Conservation (phyloP, 1,284 basidiomycete genomes). For the Sanguinoderma infundibulare region DNA sequence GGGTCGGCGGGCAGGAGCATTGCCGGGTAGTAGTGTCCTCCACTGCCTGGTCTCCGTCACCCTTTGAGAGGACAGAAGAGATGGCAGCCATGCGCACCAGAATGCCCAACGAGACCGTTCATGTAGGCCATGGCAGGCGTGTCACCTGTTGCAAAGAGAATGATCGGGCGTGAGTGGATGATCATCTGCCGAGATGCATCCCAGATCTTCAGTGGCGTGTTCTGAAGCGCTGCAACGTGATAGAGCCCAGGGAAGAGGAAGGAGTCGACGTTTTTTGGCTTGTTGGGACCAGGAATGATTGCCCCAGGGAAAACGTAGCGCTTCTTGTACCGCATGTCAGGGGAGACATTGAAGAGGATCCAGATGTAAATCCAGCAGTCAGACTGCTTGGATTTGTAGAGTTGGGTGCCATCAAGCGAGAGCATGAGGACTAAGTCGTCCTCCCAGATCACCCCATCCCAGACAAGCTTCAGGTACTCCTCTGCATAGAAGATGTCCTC, state of each 20-base stretch:
- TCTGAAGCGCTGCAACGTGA: constrained; percentile 26
- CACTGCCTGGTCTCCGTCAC: constrained; percentile 32
- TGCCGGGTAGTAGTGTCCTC: constrained; percentile 37
- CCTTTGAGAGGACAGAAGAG: constrained; percentile 38
- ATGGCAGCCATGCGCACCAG: constrained; percentile 39
- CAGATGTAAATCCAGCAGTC: constrained; percentile 38
- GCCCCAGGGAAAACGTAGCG: constrained; percentile 26
- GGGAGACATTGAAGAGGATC: constrained; percentile 27
- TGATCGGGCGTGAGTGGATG: constrained; percentile 6
- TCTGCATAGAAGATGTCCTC: constrained; percentile 12
- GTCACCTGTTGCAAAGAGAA: constrained; percentile 27
- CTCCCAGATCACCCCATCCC: constrained; percentile 17
- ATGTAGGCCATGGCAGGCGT: constrained; percentile 32
- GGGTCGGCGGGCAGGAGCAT: not conserved
- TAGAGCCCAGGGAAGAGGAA: constrained; percentile 29
- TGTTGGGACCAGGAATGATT: constrained; percentile 31
- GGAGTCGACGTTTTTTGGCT: constrained; percentile 30
- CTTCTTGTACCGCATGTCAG: constrained; percentile 31
- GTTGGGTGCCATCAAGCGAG: constrained; percentile 36
- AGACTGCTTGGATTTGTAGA: constrained; percentile 30
- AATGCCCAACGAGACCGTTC: constrained; percentile 40
- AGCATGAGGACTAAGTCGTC: constrained; percentile 29
- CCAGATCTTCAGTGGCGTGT: constrained; percentile 25
- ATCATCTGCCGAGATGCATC: constrained; percentile 15
- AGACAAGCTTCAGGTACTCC: constrained; percentile 24